A percentile compares a stretch with the other conserved stretches of the same genome.
Evolutionary conservation across 495 filamentous ascomycete genomes (phyloP).

Genomic region (Pyronema omphalodes): DNA sequence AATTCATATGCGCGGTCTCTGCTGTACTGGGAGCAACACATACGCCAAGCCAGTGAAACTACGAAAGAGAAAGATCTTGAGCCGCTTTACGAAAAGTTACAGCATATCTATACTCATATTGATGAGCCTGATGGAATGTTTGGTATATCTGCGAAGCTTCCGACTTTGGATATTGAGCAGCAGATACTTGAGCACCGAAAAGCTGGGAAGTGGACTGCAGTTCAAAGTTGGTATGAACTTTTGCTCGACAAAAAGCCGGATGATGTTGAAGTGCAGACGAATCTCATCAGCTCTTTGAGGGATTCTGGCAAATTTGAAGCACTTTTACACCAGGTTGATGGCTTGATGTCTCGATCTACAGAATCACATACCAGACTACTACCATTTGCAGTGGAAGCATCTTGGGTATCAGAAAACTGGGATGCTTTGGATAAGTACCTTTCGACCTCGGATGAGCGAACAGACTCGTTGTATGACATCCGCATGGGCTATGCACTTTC

Average conservation of each 20-base stretch:
- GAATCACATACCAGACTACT: conserved; percentile 40
- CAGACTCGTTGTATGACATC: conserved; percentile 62
- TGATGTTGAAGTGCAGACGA: conserved; percentile 56
- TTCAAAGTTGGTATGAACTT: conserved; percentile 93
- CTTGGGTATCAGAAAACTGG: conserved; percentile 78
- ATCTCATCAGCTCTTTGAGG: conserved; percentile 74
- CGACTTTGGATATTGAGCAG: conserved; percentile 68
- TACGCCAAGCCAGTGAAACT: conserved; percentile 36
- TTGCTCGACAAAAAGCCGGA: conserved; percentile 59
- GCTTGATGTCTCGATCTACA: conserved; percentile 38
- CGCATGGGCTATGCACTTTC: conserved; percentile 56
- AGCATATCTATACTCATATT: conserved; percentile 88
- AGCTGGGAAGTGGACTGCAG: conserved; percentile 91
- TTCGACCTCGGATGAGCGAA: conserved; percentile 30
- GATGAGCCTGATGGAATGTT: conserved; percentile 96
- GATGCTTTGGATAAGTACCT: conserved; percentile 53
- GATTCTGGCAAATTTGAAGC: conserved; percentile 73
- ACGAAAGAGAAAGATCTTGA: conserved; percentile 32
- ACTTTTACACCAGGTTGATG: conserved; percentile 65
- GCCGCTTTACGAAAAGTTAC: conserved; percentile 52
- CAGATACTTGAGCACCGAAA: conserved; percentile 83
- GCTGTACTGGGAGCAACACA: conserved; percentile 86
- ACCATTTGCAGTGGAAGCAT: conserved; percentile 71
- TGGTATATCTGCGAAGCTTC: conserved; percentile 72
- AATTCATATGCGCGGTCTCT: conserved; percentile 80